These are phyloP conservation scores for Cyberlindnera americana DNA, from an alignment of 805 yeast species.

Conservation along the genomic window DNA sequence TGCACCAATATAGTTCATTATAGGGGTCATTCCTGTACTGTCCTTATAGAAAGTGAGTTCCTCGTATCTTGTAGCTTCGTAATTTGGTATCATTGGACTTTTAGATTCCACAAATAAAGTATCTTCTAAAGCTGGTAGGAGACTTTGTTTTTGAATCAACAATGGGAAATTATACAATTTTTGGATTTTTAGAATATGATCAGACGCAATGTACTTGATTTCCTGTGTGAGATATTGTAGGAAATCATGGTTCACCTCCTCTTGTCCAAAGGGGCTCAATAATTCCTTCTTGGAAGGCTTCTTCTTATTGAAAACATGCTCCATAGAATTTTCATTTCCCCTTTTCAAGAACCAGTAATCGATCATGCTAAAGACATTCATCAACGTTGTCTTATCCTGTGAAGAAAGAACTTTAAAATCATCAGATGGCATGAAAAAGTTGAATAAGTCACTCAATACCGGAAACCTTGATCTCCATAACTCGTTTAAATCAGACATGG, in stretches of 20 bases:
- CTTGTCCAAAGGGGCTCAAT: background rate
- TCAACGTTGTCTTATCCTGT: slow-evolving; percentile 7
- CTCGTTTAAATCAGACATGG: slow-evolving; percentile 15
- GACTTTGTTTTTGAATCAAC: slow-evolving; percentile 6
- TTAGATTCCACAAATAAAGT: slow-evolving; percentile 7
- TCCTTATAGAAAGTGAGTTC: slow-evolving; percentile 17
- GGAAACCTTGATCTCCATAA: slow-evolving; percentile 18
- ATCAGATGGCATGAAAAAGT: slow-evolving; percentile 15
- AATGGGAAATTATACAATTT: slow-evolving; percentile 2
- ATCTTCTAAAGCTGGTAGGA: slow-evolving; percentile 8
- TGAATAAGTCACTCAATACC: slow-evolving; percentile 16
- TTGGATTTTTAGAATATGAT: slow-evolving; percentile 10
- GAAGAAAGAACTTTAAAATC: slow-evolving; percentile 7
- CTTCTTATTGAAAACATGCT: slow-evolving; percentile 8
- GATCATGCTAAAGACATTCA: slow-evolving; percentile 13
- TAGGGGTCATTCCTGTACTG: slow-evolving; percentile 13
- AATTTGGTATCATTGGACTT: slow-evolving; percentile 14
- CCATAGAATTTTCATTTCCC: slow-evolving; percentile 13
- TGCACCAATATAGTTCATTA: slow-evolving; percentile 14
- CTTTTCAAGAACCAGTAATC: slow-evolving; percentile 19
- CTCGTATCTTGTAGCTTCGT: slow-evolving; percentile 13
- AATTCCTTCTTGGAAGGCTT: background rate
- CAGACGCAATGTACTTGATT: slow-evolving; percentile 12
- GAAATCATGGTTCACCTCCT: background rate
- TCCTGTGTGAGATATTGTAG: slow-evolving; percentile 13